Base-by-base conservation (phyloP, 2,329 filamentous ascomycete genomes). In the Nemania sp. region DNA sequence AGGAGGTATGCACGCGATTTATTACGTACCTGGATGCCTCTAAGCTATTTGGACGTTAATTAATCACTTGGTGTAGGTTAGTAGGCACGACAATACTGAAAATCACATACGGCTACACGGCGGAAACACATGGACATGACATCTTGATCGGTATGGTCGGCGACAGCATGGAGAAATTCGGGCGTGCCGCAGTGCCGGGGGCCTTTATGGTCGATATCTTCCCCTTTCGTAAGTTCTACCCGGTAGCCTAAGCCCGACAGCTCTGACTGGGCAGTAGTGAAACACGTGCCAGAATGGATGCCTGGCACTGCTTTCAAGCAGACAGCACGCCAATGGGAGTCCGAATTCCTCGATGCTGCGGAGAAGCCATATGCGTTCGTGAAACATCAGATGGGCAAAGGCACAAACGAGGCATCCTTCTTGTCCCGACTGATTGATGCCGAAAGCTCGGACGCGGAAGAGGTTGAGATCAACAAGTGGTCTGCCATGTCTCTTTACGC, bases 121-220 rank as follows among this genome's bases (percentile, higher is more conserved):
- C 63, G 9, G 63, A 70, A 29, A n/a, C 67, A 3, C 51, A 67
- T 5, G 34, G 46, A 18, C 21, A 54, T 2, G 72, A 74, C 21
- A 64, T 66, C 5, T 59, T 73, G 13, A 61, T 72, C 6, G 32
- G 52, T 11, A 40, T 69, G 20, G 67, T 63, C 18, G 58, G 64
- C 39, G 51, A 63, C 3, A 57, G 65, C 0, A 67, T 72, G 58
- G 64, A 64, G 1, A 60, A 69, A 7, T 71, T 74, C 40, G 43
- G 52, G 0, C 46, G 45, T 5, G 67, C 67, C 5, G 62, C 59
- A 7, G 57, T 66, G 7, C 68, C 69, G 0, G 68, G 71, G 2
- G 57, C 67, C 7, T 74, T 67, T 54, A 40, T 70, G 20, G 71
- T 72, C 5, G 72, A 74, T 45, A 29, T 68, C 4, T 53, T 73